Evolutionary conservation across 768 basidiomycete species (phyloP).

Genomic region (Polyporus arcularius): DNA sequence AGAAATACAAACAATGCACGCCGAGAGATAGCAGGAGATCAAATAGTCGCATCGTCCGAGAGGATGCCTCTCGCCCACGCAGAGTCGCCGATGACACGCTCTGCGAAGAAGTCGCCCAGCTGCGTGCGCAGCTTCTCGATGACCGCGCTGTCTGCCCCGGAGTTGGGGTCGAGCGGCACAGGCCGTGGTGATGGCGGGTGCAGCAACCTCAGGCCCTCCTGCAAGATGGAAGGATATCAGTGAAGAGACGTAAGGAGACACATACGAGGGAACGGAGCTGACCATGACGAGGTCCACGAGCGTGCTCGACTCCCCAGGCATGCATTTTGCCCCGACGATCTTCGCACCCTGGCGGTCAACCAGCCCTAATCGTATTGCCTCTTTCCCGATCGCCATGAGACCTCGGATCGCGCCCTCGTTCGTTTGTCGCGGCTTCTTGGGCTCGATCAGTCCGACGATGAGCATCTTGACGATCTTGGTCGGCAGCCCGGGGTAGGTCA

Average conservation of each 20-base stretch:
- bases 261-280: constrained; percentile 16
- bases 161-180: constrained; percentile 52
- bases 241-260: background rate
- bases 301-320: constrained; percentile 41
- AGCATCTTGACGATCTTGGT: constrained; percentile 94
- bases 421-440: constrained; percentile 74
- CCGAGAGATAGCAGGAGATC: background rate
- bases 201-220: constrained; percentile 67
- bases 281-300: constrained; percentile 69
- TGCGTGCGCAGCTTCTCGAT: constrained; percentile 50
- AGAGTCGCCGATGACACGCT: constrained; percentile 54
- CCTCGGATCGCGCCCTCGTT: constrained; percentile 91
- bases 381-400: constrained; percentile 80
- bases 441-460: constrained; percentile 76
- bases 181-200: constrained; percentile 59
- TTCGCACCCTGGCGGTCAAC: constrained; percentile 80
- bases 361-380: constrained; percentile 80
- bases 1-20: constrained; percentile 10
- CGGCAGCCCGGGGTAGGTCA: constrained; percentile 86
- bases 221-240: background rate
- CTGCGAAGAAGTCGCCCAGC: constrained; percentile 65
- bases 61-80: constrained; percentile 67
- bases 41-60: constrained; percentile 10
- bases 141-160: constrained; percentile 49
- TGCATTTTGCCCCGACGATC: constrained; percentile 69